Evolutionary conservation across 768 basidiomycete genomes (phyloP), one percentile per base, ranked within the genome.

Genomic region (Clitopilus passeckerianus): DNA sequence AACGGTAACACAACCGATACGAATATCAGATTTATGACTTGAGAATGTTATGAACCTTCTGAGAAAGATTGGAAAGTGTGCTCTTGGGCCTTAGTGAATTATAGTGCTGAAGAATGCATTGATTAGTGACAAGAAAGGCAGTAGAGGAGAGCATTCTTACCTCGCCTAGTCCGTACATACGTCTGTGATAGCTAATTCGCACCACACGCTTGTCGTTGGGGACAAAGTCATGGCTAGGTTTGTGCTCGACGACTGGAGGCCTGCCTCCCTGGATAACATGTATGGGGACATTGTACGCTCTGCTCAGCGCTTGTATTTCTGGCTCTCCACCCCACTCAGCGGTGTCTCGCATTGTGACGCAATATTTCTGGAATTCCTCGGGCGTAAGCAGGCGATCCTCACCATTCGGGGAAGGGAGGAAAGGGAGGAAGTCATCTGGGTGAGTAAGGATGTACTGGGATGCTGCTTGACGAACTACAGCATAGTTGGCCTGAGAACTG

Each of bases 271-370:
- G 97, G 12, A 98, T 80, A 57, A 99, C 90, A 69, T 96, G 89
- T 54, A 99, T 95, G 0, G 95, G 89, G 37, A 95, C 75, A 57
- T 86, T 81, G 71, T 83, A 98, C 30, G 86, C 85, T 55, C 88
- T 80, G 68, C 89, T 88, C 15, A 98, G 77, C 2, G 97, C 97
- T 65, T 90, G 80, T 33, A 99, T 94, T 80, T 98, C 97, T 6
- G 94, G 95, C 75, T 98, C 95, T 34, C 97, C 96, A 54, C 97
- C 97, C 97, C 97, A 98, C 30, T 86, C 82, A n/a, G 86, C 88
- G 22, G 94, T 95, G 69, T 89, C 80, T 43, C 86, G 86, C 27
- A 99, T 86, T 10, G 81, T 78, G 58, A 75, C 72, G 69, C 95
- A 97, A 70, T 99, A 98, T 57, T 75, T 74, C 54, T 82, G 75